A percentile compares a stretch with the other conserved stretches of the same genome.
These are phyloP conservation scores for Dianthus caryophyllus DNA, from an alignment of 148 eudicot species.

Conservation along the genomic window DNA sequence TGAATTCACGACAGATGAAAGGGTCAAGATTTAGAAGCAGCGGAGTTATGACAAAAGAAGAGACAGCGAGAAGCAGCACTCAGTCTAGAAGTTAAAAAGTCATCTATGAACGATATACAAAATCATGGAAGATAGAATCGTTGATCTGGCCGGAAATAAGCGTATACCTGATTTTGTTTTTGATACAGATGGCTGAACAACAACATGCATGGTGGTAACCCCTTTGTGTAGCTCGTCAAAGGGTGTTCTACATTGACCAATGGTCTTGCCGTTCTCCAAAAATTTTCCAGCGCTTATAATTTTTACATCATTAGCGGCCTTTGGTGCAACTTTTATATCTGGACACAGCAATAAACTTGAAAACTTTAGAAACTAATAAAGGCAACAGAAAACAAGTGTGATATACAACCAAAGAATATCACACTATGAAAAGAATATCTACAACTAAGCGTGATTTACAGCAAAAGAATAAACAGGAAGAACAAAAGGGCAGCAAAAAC, in stretches of 20 bases:
- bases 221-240: slow-evolving; percentile 67
- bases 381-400: background rate
- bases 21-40: background rate
- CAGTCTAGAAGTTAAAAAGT: background rate
- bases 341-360: slow-evolving; percentile 10
- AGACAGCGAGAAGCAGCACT: background rate
- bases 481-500: background rate
- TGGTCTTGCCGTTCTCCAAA: slow-evolving; percentile 74
- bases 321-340: slow-evolving; percentile 71
- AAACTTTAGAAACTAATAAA: background rate
- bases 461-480: background rate
- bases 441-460: too few species aligned
- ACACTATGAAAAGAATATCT: too few species aligned
- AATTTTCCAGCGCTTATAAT: slow-evolving; percentile 77
- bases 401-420: background rate
- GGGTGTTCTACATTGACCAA: slow-evolving; percentile 65
- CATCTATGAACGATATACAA: background rate
- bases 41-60: background rate
- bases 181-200: slow-evolving; percentile 71
- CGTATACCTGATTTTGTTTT: slow-evolving; percentile 69
- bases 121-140: background rate
- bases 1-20: background rate
- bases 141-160: background rate
- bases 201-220: slow-evolving; percentile 81
- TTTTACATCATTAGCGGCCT: slow-evolving; percentile 66